Evolutionary conservation across 2,329 filamentous ascomycete species (phyloP), one percentile per base, ranked within the genome.

Genomic region (Periconia digitata): DNA sequence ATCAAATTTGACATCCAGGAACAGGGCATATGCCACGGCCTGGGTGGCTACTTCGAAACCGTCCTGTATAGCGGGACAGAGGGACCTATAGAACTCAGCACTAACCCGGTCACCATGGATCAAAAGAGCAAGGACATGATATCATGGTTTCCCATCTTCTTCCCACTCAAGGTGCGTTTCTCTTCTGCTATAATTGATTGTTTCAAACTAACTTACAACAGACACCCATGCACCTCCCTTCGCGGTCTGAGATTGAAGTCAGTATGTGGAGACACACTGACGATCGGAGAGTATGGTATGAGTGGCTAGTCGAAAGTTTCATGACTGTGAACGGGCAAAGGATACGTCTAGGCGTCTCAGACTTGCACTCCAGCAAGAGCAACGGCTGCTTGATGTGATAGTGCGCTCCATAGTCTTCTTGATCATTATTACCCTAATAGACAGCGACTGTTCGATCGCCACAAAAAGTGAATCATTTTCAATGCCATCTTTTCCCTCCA

Each of bases 141-240:
- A 55, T 95, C 90, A 46, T 99, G 94, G 94, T 99, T 99, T 70
- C 94, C 94, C 1, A 97, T 99, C 23, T 96, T 92, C 75, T 99
- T 99, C 67, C 94, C 95, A 0, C 75, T 99, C 13, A 95, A 94
- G 84, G 91, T 92, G 77, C 64, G 82, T 48, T 40, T 8, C 35
- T 36, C 38, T n/a, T 34, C 7, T 6, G 32, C 24, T 17, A 13
- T 42, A 21, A 27, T 8, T n/a, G 13, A 17, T 34, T 22, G 6
- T 36, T 15, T 10, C 10, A 32, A 32, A 29, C 51, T 56, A 41
- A 59, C 29, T 2, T 15, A 32, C 1, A 37, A n/a, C 57, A 95
- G 91, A 85, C 84, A 60, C 92, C 94, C 0, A 78, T 99, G 13
- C 88, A 90, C 66, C 84, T 95, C 58, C 92, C 94, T 0, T 87